These are phyloP conservation scores for Eucalyptus regnans DNA, from an alignment of 345 rosid genomes.

Conservation along the genomic window DNA sequence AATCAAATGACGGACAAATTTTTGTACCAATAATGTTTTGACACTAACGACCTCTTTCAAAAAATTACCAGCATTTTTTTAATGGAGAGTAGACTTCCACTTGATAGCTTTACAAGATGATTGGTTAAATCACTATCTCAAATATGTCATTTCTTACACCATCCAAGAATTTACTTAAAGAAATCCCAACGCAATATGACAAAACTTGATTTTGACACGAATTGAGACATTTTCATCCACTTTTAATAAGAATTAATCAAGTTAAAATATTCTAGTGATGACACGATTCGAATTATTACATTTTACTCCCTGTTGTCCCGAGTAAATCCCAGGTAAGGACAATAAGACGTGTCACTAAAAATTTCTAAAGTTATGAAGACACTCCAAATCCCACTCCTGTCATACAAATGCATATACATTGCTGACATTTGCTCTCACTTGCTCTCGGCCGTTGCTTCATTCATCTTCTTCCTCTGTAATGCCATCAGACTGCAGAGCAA, in stretches of 20 bases:
- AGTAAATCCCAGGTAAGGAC: neutral
- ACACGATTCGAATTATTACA: neutral
- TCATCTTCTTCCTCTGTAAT: neutral
- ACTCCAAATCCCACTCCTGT: neutral
- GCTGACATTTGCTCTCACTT: neutral
- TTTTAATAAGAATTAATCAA: neutral
- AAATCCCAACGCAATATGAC: neutral
- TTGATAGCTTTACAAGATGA: neutral
- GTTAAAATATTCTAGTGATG: neutral
- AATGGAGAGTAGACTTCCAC: neutral
- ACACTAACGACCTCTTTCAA: neutral
- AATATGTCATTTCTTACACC: neutral
- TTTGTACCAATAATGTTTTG: neutral
- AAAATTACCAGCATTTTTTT: neutral
- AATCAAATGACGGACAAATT: neutral
- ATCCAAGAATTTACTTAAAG: neutral
- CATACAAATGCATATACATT: neutral
- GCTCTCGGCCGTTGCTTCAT: neutral
- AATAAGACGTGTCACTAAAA: neutral
- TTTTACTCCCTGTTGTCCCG: neutral
- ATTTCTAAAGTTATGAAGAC: neutral
- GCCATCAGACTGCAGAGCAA: neutral
- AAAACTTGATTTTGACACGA: neutral
- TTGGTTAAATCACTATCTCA: neutral
- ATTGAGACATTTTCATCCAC: neutral